Evolutionary conservation across 768 basidiomycete genomes (phyloP).

Genomic region (Mycena indigotica): DNA sequence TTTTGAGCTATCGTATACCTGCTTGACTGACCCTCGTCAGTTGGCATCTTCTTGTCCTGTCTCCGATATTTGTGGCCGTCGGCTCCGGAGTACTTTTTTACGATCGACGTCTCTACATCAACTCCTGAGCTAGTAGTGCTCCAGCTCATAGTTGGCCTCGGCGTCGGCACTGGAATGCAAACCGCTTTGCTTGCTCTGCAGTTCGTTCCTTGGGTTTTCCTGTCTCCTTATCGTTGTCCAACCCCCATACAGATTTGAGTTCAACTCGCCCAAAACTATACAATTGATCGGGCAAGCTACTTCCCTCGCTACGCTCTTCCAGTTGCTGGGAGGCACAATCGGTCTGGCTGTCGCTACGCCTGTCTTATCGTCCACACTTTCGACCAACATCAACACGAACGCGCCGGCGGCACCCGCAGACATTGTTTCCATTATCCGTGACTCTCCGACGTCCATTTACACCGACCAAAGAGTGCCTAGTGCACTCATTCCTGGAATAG

Average conservation of each 20-base stretch:
- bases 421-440: slow-evolving; percentile 1
- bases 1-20: neutral
- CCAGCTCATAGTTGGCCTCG: slow-evolving; percentile 11
- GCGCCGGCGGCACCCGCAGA: slow-evolving; percentile 10
- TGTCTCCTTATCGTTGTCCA: neutral
- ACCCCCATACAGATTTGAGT: slow-evolving; percentile 9
- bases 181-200: slow-evolving; percentile 10
- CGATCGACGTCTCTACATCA: neutral
- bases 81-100: slow-evolving; percentile 15
- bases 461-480: slow-evolving; percentile 6
- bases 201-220: neutral
- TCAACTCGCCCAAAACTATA: slow-evolving; percentile 1
- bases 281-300: slow-evolving; percentile 12
- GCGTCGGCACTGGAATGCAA: slow-evolving; percentile 12
- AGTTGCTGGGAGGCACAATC: slow-evolving; percentile 13
- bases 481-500: slow-evolving; percentile 17
- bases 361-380: slow-evolving; percentile 8
- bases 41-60: slow-evolving; percentile 12
- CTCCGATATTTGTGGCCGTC: slow-evolving; percentile 8
- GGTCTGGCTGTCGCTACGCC: slow-evolving; percentile 17
- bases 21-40: neutral
- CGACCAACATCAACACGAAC: slow-evolving; percentile 1
- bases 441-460: slow-evolving; percentile 11
- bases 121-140: slow-evolving; percentile 2
- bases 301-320: slow-evolving; percentile 7